Evolutionary conservation across 2,329 filamentous ascomycete genomes (phyloP).

Genomic region (Hypoxylon sp.): DNA sequence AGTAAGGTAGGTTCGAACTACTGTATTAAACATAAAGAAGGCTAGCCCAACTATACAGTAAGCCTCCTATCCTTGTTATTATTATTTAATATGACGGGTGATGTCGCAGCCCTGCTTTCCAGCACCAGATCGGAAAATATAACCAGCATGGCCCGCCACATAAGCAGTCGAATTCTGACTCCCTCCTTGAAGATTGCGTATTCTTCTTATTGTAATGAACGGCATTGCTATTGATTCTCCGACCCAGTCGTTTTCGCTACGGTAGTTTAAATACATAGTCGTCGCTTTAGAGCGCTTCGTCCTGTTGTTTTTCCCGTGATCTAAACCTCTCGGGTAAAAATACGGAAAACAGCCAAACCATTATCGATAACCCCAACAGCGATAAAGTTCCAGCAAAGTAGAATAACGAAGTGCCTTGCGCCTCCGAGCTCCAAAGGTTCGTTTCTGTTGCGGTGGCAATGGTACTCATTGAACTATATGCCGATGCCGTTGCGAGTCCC

Average conservation of each 20-base stretch:
- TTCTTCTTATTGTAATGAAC: background rate
- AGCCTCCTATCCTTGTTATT: background rate
- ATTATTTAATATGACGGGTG: background rate
- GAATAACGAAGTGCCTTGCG: background rate
- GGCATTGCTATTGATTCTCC: background rate
- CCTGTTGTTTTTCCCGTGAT: background rate
- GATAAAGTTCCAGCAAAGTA: background rate
- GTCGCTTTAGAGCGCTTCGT: background rate
- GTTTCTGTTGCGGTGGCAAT: background rate
- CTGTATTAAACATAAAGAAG: background rate
- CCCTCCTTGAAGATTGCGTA: background rate
- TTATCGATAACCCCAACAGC: background rate
- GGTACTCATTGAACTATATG: background rate
- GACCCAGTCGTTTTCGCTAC: background rate
- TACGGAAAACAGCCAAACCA: background rate
- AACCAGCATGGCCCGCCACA: background rate
- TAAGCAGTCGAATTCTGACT: background rate
- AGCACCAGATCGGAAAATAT: background rate
- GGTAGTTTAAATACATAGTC: background rate
- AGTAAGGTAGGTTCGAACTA: background rate
- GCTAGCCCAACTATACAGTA: background rate
- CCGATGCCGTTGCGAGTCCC: background rate
- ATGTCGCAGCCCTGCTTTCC: background rate
- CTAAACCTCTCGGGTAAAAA: background rate
- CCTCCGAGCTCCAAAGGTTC: background rate